Conservation (phyloP, 2,329 filamentous ascomycete genomes). For the Pestalotiopsis sp. region DNA sequence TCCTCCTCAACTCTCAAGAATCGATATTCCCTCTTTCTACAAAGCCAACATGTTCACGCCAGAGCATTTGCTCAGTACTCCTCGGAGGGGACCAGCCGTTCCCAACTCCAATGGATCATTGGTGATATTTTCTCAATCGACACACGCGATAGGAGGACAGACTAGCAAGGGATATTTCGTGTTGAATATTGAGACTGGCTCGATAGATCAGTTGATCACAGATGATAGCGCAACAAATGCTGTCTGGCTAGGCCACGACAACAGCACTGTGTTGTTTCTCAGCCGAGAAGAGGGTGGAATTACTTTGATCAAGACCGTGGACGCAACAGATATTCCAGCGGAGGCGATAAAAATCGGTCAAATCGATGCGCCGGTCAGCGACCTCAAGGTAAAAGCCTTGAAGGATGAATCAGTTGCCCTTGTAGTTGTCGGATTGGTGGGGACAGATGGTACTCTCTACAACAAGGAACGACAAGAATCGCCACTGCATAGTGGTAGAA, state of each 20-base stretch:
- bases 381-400: slow-evolving; percentile 36
- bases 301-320: slow-evolving; percentile 33
- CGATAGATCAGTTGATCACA: slow-evolving; percentile 26
- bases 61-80: slow-evolving; percentile 32
- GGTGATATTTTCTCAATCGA: slow-evolving; percentile 42
- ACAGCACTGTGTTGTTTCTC: slow-evolving; percentile 35
- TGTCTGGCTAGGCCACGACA: slow-evolving; percentile 36
- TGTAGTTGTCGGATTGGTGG: slow-evolving; percentile 35
- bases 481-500: slow-evolving; percentile 29
- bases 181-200: slow-evolving; percentile 34
- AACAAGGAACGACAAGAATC: slow-evolving; percentile 30
- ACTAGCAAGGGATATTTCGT: slow-evolving; percentile 35
- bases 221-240: slow-evolving; percentile 33
- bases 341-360: slow-evolving; percentile 29
- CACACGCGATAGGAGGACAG: slow-evolving; percentile 33
- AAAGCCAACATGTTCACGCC: slow-evolving; percentile 15
- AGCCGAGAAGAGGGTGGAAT: slow-evolving; percentile 29
- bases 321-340: slow-evolving; percentile 21
- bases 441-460: slow-evolving; percentile 32
- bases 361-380: slow-evolving; percentile 33
- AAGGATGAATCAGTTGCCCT: slow-evolving; percentile 37
- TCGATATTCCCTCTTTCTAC: not conserved
- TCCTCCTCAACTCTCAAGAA: not conserved
- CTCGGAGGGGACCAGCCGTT: slow-evolving; percentile 35
- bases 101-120: slow-evolving; percentile 43